Percentiles rank a stretch among this genome's conserved stretches.
Conservation (phyloP, 2,329 filamentous ascomycete species). For the Mollisia scopiformis region DNA sequence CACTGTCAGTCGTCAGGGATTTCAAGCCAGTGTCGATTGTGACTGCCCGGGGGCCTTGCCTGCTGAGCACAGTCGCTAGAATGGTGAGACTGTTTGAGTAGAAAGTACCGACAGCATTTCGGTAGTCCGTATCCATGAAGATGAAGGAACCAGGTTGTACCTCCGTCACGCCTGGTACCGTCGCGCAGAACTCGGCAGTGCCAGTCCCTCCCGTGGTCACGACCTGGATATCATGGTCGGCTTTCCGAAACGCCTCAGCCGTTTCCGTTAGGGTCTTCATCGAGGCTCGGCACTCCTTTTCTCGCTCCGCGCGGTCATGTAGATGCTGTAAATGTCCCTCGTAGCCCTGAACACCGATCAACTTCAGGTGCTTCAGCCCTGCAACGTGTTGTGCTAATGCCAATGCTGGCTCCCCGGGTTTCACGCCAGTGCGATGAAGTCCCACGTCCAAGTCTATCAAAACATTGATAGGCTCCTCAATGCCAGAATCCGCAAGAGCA, state of each 20-base stretch:
- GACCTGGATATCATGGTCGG: conserved; percentile 48
- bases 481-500: conserved; percentile 41
- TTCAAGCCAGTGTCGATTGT: conserved; percentile 55
- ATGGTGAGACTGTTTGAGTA: conserved; percentile 53
- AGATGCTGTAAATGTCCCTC: conserved; percentile 57
- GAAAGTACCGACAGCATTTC: conserved; percentile 51
- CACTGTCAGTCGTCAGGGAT: conserved; percentile 54
- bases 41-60: conserved; percentile 45
- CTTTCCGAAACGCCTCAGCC: conserved; percentile 43
- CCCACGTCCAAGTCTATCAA: conserved; percentile 55
- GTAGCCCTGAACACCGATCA: conserved; percentile 56
- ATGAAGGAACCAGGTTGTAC: conserved; percentile 58
- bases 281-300: conserved; percentile 45
- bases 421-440: conserved; percentile 51
- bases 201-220: conserved; percentile 56
- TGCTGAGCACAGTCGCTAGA: conserved; percentile 51
- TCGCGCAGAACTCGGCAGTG: conserved; percentile 55
- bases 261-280: conserved; percentile 49
- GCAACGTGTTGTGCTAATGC: conserved; percentile 44
- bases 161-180: conserved; percentile 53
- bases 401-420: conserved; percentile 42
- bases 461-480: conserved; percentile 42
- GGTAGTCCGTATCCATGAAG: conserved; percentile 61
- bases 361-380: conserved; percentile 40
- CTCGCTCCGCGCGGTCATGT: conserved; percentile 46